phyloP scores from a whole-genome alignment of 192 early-diverging fungal genomes.

The Endogone sp. region DNA sequence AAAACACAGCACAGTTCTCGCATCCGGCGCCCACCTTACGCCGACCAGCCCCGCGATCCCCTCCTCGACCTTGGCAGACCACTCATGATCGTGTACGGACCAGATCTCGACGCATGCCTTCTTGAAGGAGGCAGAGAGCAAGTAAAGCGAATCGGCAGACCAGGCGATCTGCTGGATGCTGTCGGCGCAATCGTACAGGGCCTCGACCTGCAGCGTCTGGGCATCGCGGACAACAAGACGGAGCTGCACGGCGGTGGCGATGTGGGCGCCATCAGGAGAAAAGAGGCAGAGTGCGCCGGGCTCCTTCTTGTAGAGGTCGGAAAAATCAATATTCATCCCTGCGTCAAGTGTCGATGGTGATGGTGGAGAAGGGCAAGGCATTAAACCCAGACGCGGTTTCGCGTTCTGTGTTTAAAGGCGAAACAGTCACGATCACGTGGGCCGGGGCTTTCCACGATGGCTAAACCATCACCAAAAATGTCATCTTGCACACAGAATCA shows the following conservation, averaged over 20 bases:
- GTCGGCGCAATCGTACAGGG: constrained; percentile 47
- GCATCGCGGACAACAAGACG: constrained; percentile 70
- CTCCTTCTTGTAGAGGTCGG: constrained; percentile 62
- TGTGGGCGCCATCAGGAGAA: constrained; percentile 57
- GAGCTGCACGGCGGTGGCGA: constrained; percentile 66
- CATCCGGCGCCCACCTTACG: constrained; percentile 50
- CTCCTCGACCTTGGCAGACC: constrained; percentile 52
- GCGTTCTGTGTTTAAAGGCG: no score
- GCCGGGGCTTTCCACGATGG: no score
- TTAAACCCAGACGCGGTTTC: no score
- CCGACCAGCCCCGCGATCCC: constrained; percentile 36
- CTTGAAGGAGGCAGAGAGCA: constrained; percentile 48
- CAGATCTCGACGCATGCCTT: constrained; percentile 48
- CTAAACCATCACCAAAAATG: no score
- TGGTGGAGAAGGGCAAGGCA: not conserved
- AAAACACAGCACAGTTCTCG: constrained; percentile 44
- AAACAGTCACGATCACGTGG: no score
- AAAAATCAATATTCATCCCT: constrained; percentile 53
- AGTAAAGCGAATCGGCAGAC: constrained; percentile 60
- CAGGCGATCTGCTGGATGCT: constrained; percentile 56
- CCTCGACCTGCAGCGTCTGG: constrained; percentile 55
- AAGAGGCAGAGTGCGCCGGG: constrained; percentile 45
- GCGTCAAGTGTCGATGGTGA: no score
- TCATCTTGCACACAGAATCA: no score
- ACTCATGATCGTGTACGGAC: constrained; percentile 52